Evolutionary conservation across 2,329 filamentous ascomycete genomes (phyloP).

Genomic region (Achaetomium macrosporum): DNA sequence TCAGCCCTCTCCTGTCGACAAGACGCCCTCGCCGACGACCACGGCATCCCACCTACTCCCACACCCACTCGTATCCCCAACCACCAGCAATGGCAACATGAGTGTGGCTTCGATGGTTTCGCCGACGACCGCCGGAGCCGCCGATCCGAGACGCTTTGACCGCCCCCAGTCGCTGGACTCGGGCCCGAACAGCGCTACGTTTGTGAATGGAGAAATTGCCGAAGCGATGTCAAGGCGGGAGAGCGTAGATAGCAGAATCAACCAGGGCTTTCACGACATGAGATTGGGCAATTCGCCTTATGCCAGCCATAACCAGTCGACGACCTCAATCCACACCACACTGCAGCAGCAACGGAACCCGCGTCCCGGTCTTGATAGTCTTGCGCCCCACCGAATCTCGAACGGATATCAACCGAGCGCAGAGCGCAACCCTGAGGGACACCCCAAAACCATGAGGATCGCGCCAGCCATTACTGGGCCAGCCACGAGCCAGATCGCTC

Average conservation of each 20-base stretch:
- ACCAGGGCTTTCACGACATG: conserved; percentile 64
- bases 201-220: conserved; percentile 32
- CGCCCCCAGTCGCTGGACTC: conserved; percentile 39
- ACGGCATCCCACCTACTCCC: conserved; percentile 43
- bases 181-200: conserved; percentile 29
- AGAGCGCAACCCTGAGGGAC: conserved; percentile 50
- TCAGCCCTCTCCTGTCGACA: conserved; percentile 48
- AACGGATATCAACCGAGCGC: conserved; percentile 59
- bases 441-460: conserved; percentile 51
- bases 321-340: conserved; percentile 66
- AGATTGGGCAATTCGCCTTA: conserved; percentile 66
- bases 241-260: conserved; percentile 75
- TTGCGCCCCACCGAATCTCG: conserved; percentile 54
- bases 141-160: conserved; percentile 40
- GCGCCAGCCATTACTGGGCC: conserved; percentile 73
- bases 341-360: conserved; percentile 62
- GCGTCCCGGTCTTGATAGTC: conserved; percentile 44
- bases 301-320: conserved; percentile 70
- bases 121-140: conserved; percentile 45
- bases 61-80: conserved; percentile 50
- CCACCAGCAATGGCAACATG: conserved; percentile 54
- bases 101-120: conserved; percentile 62
- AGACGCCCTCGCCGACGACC: conserved; percentile 57
- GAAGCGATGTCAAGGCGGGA: conserved; percentile 59
- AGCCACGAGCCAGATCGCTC: conserved; percentile 58